These are phyloP conservation scores for Silybum marianum DNA, from an alignment of 129 eudicot genomes.

Conservation along the genomic window DNA sequence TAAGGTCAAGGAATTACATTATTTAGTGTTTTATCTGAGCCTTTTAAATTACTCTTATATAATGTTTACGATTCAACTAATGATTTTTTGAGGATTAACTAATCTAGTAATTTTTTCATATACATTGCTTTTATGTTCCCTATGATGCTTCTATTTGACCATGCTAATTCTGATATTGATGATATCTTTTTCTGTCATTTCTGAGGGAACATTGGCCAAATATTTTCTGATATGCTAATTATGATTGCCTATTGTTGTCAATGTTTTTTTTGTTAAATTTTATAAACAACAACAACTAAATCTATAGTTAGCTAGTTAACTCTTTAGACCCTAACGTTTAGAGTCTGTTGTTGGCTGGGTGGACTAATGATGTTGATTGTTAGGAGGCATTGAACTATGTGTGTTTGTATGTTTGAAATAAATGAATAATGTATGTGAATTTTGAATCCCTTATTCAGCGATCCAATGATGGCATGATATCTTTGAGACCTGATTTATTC, in stretches of 20 bases:
- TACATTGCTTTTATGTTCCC: constrained; percentile 3
- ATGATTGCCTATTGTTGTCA: no score
- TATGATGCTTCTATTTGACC: constrained; percentile 29
- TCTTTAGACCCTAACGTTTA: no score
- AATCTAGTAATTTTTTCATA: no score
- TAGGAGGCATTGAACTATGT: no score
- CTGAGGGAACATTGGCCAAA: constrained; percentile 27
- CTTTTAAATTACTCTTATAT: not conserved
- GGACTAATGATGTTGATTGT: no score
- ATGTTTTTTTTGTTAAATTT: no score
- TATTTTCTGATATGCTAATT: no score
- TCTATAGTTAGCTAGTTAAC: no score
- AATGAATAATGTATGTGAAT: not conserved
- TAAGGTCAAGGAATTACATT: constrained; percentile 34
- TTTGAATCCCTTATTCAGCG: not conserved
- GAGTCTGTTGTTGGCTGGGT: no score
- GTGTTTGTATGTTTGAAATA: no score
- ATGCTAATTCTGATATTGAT: constrained; percentile 46
- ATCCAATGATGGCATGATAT: constrained; percentile 48
- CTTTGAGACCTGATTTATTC: constrained; percentile 51
- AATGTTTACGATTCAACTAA: not conserved
- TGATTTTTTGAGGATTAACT: not conserved
- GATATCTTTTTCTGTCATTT: constrained; percentile 16
- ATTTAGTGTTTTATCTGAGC: constrained; percentile 45
- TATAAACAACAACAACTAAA: no score